Evolutionary conservation across 208 protist species (phyloP).

Genomic region (Leishmania tarentolae): DNA sequence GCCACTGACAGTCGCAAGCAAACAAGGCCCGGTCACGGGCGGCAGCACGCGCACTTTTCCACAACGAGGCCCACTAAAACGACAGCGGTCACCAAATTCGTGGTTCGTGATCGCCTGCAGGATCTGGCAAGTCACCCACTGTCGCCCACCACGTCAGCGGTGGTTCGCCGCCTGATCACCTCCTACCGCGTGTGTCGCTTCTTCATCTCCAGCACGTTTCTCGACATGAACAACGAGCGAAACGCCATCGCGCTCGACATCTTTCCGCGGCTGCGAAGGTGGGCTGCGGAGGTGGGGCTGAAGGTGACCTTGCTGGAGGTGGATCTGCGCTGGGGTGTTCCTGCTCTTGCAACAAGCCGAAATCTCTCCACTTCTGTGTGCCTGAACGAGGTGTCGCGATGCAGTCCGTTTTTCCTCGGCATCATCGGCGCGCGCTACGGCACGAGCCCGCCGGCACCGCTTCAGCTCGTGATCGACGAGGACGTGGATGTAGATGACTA

Average conservation of each 20-base stretch:
- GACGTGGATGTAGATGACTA: conserved; percentile 74
- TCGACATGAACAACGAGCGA: conserved; percentile 97
- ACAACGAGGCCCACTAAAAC: not conserved
- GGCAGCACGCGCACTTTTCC: not conserved
- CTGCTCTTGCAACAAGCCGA: conserved; percentile 66
- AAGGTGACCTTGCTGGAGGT: conserved; percentile 89
- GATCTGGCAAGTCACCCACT: not conserved
- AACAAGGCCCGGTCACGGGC: not conserved
- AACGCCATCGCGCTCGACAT: conserved; percentile 91
- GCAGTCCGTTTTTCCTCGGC: conserved; percentile 93
- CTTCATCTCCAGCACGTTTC: conserved; percentile 96
- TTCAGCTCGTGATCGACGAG: conserved; percentile 73
- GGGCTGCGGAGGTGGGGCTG: conserved; percentile 55
- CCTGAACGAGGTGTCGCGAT: conserved; percentile 94
- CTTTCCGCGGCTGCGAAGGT: conserved; percentile 92
- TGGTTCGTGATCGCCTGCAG: not conserved
- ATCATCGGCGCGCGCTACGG: conserved; percentile 93
- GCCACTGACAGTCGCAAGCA: not conserved
- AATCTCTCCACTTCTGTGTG: conserved; percentile 90
- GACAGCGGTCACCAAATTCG: not conserved
- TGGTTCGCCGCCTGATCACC: conserved; percentile 26
- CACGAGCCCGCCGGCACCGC: conserved; percentile 57
- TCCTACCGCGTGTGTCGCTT: conserved; percentile 82
- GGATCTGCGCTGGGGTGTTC: conserved; percentile 97
- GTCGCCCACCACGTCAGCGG: not conserved